Evolutionary conservation across 2,329 filamentous ascomycete genomes (phyloP), one percentile per base, ranked within the genome.

Genomic region (Stagonosporopsis vannaccii): DNA sequence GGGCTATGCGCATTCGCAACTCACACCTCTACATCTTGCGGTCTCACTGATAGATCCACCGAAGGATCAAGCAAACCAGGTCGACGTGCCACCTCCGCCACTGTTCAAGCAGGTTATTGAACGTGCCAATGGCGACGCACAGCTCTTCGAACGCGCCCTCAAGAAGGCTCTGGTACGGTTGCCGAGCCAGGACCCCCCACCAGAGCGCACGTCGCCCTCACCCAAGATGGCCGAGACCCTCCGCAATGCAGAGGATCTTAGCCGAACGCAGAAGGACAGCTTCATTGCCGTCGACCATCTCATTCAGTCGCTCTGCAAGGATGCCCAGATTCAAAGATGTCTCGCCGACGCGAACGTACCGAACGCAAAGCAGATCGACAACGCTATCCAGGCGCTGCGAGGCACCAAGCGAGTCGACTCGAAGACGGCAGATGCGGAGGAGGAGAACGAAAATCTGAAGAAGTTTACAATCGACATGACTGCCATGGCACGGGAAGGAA

Each of bases 381-480:
- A 90, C 63, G 94, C 95, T n/a, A 87, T 99, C 36, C 86, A 92
- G 70, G 87, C 92, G 56, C 97, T 99, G 67, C 89, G 95, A 62
- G 95, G 95, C 59, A 98, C 92, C 37, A 92, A 88, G 80, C 85
- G 94, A 61, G 93, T 99, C 37, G 95, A 99, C 78, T 96, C 92
- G 58, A 97, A 96, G 81, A 97, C 91, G 4, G 95, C 95, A 51
- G 95, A 99, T 78, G 88, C 89, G 0, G 95, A 98, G 77, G 84
- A 90, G 70, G 94, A 97, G 70, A 91, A 93, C 70, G 95, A 99
- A 79, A 97, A 97, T 73, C 82, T 99, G 58, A 91, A 93, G 81
- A 99, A 98, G 72, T 99, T 97, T 78, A 98, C 95, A 53, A 95
- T 98, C 70, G 95, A 99, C 78, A 96, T 99, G 92, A 99, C 95